phyloP scores from a whole-genome alignment of 2,329 filamentous ascomycete species.

The Emmonsia crescens region DNA sequence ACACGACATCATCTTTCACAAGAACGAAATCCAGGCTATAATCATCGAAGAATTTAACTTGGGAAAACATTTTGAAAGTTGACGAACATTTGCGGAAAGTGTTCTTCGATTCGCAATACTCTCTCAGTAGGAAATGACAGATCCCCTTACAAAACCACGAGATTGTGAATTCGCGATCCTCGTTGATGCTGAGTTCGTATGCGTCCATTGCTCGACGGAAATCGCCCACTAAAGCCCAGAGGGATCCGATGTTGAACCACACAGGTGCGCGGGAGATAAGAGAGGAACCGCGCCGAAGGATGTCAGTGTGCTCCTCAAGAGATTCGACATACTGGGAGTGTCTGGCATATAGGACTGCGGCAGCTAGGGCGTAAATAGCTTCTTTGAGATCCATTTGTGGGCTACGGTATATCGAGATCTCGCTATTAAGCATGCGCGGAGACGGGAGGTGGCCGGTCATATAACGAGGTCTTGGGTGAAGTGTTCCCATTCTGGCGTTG shows the following conservation, averaged over 20 bases:
- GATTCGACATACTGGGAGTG: slow-evolving; percentile 3
- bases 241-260: slow-evolving; percentile 8
- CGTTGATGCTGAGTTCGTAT: slow-evolving; percentile 4
- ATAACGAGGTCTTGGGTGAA: not conserved
- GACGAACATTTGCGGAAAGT: slow-evolving; percentile 1
- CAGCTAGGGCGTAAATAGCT: slow-evolving; percentile 1
- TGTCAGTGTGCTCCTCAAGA: slow-evolving; percentile 3
- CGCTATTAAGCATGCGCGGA: not conserved
- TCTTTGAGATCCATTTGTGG: slow-evolving; percentile 3
- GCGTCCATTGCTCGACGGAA: slow-evolving; percentile 3
- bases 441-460: slow-evolving; percentile 1
- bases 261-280: slow-evolving; percentile 1
- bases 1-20: slow-evolving; percentile 7
- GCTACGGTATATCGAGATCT: not conserved
- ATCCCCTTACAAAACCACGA: slow-evolving; percentile 6
- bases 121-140: not conserved
- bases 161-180: slow-evolving; percentile 2
- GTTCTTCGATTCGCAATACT: slow-evolving; percentile 1
- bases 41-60: not conserved
- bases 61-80: not conserved
- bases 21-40: slow-evolving; percentile 8
- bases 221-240: slow-evolving; percentile 3
- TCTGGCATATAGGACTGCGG: slow-evolving; percentile 1
- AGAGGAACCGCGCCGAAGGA: not conserved
- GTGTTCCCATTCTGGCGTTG: not conserved